phyloP scores from a whole-genome alignment of 345 rosid species.

The Viola odorata region DNA sequence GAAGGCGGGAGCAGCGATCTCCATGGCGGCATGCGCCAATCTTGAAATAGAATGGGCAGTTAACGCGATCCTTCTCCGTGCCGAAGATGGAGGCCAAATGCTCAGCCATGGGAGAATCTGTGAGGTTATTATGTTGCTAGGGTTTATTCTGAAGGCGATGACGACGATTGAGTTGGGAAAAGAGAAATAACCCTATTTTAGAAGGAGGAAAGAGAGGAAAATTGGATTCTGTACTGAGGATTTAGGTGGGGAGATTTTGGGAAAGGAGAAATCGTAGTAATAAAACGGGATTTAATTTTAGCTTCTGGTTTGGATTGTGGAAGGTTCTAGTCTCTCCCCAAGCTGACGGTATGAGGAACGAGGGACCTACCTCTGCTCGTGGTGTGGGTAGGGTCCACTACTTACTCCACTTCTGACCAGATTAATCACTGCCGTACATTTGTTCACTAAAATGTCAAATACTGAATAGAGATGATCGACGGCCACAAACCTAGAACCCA shows the following conservation, averaged over 20 bases:
- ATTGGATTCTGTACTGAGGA: neutral
- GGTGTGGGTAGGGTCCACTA: too few species aligned
- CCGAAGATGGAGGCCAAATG: conserved; percentile 90
- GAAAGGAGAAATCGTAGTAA: neutral
- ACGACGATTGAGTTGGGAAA: neutral
- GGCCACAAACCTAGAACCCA: too few species aligned
- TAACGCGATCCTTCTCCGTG: conserved; percentile 81
- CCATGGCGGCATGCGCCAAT: conserved; percentile 92
- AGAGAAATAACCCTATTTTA: neutral
- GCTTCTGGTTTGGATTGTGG: neutral
- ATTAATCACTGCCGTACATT: too few species aligned
- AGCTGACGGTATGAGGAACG: too few species aligned
- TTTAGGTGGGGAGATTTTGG: neutral
- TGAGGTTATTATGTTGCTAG: neutral
- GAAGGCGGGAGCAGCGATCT: conserved; percentile 87
- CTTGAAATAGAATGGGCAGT: conserved; percentile 85
- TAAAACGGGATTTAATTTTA: neutral
- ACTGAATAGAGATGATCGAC: too few species aligned
- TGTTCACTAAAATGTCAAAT: too few species aligned
- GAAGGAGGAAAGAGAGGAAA: neutral
- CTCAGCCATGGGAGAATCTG: conserved; percentile 58
- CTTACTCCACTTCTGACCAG: too few species aligned
- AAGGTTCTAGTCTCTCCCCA: conserved; percentile 13
- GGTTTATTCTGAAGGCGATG: neutral
- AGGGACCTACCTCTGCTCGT: neutral